Evolutionary conservation across 192 early-diverging fungal species (phyloP).

Genomic region (Rhizoclosmatium globosum): DNA sequence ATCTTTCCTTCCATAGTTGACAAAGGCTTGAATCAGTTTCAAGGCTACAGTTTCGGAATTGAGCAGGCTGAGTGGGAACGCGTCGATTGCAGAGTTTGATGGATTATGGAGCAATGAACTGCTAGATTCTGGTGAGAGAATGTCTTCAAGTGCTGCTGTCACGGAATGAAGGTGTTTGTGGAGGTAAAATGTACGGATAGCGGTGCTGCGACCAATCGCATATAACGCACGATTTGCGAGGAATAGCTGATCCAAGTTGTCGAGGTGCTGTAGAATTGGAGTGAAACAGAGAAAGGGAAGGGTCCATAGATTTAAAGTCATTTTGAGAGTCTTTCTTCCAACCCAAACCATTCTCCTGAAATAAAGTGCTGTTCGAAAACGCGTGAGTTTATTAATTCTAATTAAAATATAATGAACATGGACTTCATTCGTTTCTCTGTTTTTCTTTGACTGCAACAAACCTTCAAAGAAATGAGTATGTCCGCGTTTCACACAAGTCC

Average conservation of each 20-base stretch:
- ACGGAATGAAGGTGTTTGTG: constrained; percentile 3
- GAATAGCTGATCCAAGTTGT: constrained; percentile 9
- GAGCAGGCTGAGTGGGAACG: constrained; percentile 23
- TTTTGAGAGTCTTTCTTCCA: background rate
- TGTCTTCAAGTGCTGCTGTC: background rate
- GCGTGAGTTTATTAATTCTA: background rate
- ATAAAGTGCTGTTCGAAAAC: background rate
- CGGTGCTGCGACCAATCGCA: background rate
- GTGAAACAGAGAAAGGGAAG: background rate
- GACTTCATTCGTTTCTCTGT: constrained; percentile 2
- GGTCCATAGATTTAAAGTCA: constrained; percentile 1
- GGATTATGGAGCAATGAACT: background rate
- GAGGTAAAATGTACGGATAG: constrained; percentile 3
- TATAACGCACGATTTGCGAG: background rate
- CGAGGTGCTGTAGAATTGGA: constrained; percentile 9
- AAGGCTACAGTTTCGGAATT: background rate
- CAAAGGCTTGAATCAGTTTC: background rate
- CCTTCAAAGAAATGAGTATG: no score
- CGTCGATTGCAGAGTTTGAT: background rate
- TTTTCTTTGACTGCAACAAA: no score
- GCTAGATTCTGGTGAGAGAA: background rate
- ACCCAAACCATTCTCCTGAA: background rate
- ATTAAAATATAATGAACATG: background rate
- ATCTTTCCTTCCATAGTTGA: background rate
- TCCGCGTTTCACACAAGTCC: no score